These are phyloP conservation scores for Physcia stellaris DNA, from an alignment of 495 filamentous ascomycete species.

Conservation along the genomic window DNA sequence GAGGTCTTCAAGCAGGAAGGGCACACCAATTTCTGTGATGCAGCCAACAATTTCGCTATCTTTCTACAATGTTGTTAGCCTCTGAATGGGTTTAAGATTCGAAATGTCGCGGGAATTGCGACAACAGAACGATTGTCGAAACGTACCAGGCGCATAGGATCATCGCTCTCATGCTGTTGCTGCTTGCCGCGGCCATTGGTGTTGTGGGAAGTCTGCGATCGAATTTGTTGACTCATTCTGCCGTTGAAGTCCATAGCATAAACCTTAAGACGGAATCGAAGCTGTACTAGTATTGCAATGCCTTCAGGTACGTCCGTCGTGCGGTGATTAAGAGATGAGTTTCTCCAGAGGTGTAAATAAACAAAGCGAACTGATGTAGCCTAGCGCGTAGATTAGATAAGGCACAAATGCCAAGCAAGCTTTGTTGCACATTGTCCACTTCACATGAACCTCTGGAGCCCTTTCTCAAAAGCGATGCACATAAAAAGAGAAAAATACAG, in stretches of 20 bases:
- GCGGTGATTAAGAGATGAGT: neutral
- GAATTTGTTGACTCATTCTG: constrained; percentile 62
- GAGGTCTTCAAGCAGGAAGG: constrained; percentile 76
- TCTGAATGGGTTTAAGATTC: neutral
- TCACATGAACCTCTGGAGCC: neutral
- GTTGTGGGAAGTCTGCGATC: constrained; percentile 18
- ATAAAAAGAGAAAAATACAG: constrained; percentile 24
- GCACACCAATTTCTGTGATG: constrained; percentile 89
- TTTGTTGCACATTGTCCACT: neutral
- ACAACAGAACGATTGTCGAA: constrained; percentile 1
- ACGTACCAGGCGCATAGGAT: constrained; percentile 72
- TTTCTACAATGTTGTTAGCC: constrained; percentile 26
- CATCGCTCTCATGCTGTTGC: constrained; percentile 56
- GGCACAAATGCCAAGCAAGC: neutral
- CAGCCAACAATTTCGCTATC: constrained; percentile 91
- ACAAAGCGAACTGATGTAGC: neutral
- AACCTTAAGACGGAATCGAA: neutral
- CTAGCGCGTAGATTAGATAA: neutral
- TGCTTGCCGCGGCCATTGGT: constrained; percentile 32
- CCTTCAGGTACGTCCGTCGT: neutral
- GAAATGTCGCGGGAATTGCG: neutral
- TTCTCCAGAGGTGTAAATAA: neutral
- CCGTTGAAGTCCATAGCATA: constrained; percentile 46
- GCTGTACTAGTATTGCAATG: neutral
- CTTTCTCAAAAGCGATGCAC: neutral